These are phyloP conservation scores for Backusella psychrophila DNA, from an alignment of 192 early-diverging fungal species.

Conservation along the genomic window DNA sequence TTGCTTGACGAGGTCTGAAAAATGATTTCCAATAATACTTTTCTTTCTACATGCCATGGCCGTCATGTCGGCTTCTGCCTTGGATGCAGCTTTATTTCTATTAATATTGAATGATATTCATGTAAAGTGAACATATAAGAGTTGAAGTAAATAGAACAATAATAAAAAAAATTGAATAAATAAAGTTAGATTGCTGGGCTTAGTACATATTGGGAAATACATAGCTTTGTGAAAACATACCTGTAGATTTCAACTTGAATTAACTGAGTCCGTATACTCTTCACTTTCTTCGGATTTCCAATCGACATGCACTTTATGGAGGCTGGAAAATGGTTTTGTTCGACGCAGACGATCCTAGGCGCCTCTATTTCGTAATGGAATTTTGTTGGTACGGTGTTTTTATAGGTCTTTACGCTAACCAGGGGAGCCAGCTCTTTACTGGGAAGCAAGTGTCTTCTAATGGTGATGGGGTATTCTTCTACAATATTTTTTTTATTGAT, in stretches of 20 bases:
- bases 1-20: not conserved
- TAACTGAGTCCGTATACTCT: constrained; percentile 23
- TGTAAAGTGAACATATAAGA: not conserved
- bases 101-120: not conserved
- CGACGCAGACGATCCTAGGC: constrained; percentile 24
- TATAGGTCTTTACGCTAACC: constrained; percentile 10
- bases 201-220: not conserved
- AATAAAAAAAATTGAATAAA: not conserved
- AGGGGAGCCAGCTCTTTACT: constrained; percentile 4
- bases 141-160: not conserved
- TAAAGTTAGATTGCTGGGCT: not conserved
- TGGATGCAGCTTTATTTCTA: not conserved
- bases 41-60: not conserved
- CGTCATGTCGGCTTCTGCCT: constrained; percentile 8
- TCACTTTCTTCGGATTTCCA: constrained; percentile 17
- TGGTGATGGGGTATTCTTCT: constrained; percentile 17
- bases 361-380: constrained; percentile 35
- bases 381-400: constrained; percentile 27
- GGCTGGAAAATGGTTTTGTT: constrained; percentile 16
- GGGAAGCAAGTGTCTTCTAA: constrained; percentile 18
- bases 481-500: constrained; percentile 22
- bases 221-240: constrained; percentile 10
- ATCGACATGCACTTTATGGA: constrained; percentile 16
- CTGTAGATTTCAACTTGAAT: constrained; percentile 31
- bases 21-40: not conserved